Percentiles rank a stretch among this genome's conserved stretches.
Evolutionary conservation across 2,329 filamentous ascomycete genomes (phyloP).

Genomic region (Pezicula neosporulosa): DNA sequence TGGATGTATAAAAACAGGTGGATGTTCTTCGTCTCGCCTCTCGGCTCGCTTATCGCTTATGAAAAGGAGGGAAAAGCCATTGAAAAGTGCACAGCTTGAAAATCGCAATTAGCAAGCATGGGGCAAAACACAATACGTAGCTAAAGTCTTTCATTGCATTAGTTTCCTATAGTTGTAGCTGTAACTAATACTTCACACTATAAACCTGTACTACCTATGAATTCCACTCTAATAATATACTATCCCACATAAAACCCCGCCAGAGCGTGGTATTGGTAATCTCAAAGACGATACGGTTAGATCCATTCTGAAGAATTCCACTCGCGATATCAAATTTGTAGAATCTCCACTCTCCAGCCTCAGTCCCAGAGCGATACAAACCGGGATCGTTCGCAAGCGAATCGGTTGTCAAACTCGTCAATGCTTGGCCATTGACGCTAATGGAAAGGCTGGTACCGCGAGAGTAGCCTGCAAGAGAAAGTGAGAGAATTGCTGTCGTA

Average conservation of each 20-base stretch:
- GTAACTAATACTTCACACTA: too few relatives aligned
- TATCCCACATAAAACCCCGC: conserved; percentile 39
- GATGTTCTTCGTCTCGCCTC: too few relatives aligned
- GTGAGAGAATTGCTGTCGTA: conserved; percentile 4
- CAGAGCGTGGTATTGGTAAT: conserved; percentile 32
- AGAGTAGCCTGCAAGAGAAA: conserved; percentile 13
- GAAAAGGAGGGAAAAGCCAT: too few relatives aligned
- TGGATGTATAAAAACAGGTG: too few relatives aligned
- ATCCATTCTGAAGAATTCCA: conserved; percentile 28
- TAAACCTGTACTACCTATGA: neutral
- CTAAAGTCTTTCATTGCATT: too few relatives aligned
- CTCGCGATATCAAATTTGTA: conserved; percentile 32
- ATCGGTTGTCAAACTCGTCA: conserved; percentile 32
- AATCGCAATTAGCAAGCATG: too few relatives aligned
- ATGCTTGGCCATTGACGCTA: conserved; percentile 26
- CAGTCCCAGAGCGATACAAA: conserved; percentile 37
- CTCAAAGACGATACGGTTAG: conserved; percentile 33
- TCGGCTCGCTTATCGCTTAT: too few relatives aligned
- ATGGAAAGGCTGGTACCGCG: conserved; percentile 30
- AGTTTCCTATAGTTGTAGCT: too few relatives aligned
- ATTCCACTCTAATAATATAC: conserved; percentile 32
- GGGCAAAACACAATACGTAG: too few relatives aligned
- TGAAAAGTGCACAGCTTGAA: too few relatives aligned
- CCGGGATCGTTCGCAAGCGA: conserved; percentile 35
- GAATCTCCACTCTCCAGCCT: conserved; percentile 38